Evolutionary conservation across 768 basidiomycete species (phyloP), one percentile per base, ranked within the genome.

Genomic region (Boletus rubroflammeus): DNA sequence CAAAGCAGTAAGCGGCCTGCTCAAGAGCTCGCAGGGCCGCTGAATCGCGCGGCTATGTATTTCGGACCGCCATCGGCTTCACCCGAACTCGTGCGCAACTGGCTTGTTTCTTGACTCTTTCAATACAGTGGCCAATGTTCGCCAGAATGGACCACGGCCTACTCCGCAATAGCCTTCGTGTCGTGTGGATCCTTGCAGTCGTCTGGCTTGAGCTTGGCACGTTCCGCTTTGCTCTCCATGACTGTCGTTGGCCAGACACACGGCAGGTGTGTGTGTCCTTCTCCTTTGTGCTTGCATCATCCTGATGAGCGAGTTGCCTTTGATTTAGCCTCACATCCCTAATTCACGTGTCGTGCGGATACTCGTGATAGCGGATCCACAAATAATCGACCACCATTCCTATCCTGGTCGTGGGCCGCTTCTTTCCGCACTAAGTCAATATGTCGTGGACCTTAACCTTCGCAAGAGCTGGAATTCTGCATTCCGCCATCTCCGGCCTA

Each of bases 281-380:
- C 17, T 38, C 31, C 19, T 25, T 50, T 53, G 6, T 40, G 17
- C 34, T 48, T n/a, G 45, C 38, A 29, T 14, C 10, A 29, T 46
- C 21, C 40, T 25, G n/a, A 43, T 4, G 47, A 35, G 17, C 39
- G 45, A 23, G 29, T 21, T 51, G 32, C 17, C 32, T 47, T 51
- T 53, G 28, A 23, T 44, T 25, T 51, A 65, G 66, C 62, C 53
- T 53, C 55, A n/a, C 50, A 57, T 54, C 8, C 59, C 58, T 29
- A 43, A 53, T 47, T 58, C 63, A 34, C 65, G 65, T 53, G 51
- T 59, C 55, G 66, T 63, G 54, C 56, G 75, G 55, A 58, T 78
- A 4, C 82, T 97, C n/a, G 74, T 96, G 43, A 75, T 94, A 34
- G 86, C 94, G 13, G 95, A 97, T 71, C 90, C 93, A 0, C 93